phyloP scores from a whole-genome alignment of 225 moss, liverwort and hornwort genomes.

The Climacium dendroides region DNA sequence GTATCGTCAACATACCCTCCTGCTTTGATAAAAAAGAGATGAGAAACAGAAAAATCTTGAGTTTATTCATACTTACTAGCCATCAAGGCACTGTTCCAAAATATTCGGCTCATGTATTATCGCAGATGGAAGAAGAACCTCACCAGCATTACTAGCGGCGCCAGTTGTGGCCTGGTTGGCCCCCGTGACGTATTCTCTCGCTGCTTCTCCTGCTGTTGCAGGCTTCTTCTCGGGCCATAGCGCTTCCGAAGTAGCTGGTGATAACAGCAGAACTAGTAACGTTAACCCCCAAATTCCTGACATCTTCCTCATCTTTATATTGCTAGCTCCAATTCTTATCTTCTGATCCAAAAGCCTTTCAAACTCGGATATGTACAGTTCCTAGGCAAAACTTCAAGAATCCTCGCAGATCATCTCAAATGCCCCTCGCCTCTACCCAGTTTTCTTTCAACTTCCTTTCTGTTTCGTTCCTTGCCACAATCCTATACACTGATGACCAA shows the following conservation, averaged over 20 bases:
- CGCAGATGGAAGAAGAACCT: neutral
- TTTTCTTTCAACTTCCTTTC: neutral
- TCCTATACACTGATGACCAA: neutral
- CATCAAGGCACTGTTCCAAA: neutral
- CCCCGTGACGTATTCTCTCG: neutral
- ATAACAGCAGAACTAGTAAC: constrained; percentile 2
- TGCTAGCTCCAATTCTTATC: neutral
- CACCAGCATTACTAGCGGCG: constrained; percentile 9
- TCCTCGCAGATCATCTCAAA: neutral
- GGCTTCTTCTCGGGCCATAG: neutral
- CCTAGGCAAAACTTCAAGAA: neutral
- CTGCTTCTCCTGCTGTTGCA: neutral
- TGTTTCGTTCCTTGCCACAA: neutral
- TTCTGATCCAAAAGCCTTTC: neutral
- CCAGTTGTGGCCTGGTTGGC: neutral
- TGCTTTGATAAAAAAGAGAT: neutral
- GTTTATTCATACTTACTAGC: neutral
- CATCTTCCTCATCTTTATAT: constrained; percentile 1
- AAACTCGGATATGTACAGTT: neutral
- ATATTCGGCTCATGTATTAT: neutral
- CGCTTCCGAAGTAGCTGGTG: neutral
- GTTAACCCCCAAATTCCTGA: neutral
- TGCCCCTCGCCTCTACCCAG: neutral
- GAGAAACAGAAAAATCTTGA: neutral
- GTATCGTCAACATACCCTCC: constrained; percentile 6